These are phyloP conservation scores for Ephemerocybe angulata DNA, from an alignment of 768 basidiomycete species.

Conservation along the genomic window DNA sequence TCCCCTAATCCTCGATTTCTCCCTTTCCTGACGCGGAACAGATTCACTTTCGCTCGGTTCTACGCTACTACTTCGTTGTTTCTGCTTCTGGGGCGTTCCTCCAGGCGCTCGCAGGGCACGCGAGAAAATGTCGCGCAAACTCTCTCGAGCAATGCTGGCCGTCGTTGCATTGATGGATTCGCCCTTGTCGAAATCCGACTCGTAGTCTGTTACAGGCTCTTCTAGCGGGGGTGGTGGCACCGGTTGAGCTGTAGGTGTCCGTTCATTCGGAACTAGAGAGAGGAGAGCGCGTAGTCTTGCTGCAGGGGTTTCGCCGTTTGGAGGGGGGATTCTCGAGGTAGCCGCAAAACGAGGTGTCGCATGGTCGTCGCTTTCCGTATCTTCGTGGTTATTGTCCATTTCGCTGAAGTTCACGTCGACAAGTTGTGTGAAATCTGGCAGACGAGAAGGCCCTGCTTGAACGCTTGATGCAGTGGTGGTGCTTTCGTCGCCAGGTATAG, in stretches of 20 bases:
- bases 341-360: conserved; percentile 18
- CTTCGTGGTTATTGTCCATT: conserved; percentile 23
- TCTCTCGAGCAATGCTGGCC: conserved; percentile 52
- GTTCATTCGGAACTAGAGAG: conserved; percentile 41
- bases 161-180: conserved; percentile 27
- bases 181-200: conserved; percentile 57
- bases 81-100: conserved; percentile 56
- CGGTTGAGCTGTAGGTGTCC: conserved; percentile 19
- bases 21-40: conserved; percentile 42
- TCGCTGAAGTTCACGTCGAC: conserved; percentile 24
- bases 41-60: conserved; percentile 58
- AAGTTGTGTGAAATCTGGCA: conserved; percentile 31
- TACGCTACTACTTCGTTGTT: conserved; percentile 47
- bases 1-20: conserved; percentile 41
- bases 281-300: conserved; percentile 62
- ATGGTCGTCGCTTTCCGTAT: conserved; percentile 30
- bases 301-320: conserved; percentile 45
- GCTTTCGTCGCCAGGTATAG: conserved; percentile 24
- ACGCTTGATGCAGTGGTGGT: conserved; percentile 21
- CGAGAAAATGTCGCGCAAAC: conserved; percentile 64
- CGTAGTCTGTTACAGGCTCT: conserved; percentile 44
- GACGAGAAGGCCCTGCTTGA: conserved; percentile 35
- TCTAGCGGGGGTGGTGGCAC: conserved; percentile 24
- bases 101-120: conserved; percentile 61
- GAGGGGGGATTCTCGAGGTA: conserved; percentile 13